Base-by-base conservation (phyloP, 2,329 filamentous ascomycete genomes). In the Fusarium equiseti region DNA sequence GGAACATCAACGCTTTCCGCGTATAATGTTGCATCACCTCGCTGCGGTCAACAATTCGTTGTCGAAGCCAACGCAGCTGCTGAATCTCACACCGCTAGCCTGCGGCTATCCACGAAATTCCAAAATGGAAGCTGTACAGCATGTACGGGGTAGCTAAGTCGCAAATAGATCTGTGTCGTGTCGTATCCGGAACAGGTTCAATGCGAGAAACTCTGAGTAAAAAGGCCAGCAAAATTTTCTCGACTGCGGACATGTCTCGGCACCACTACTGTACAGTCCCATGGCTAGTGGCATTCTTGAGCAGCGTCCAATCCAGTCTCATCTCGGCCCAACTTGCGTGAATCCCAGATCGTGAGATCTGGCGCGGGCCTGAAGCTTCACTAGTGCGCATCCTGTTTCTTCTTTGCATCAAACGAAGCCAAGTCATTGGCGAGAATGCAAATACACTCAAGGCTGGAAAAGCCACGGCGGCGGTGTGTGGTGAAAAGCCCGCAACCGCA, bases 291-390 rank as follows among this genome's bases (percentile, higher is more conserved):
- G 31, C 53, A 60, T 52, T 57, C 43, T 46, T 40, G 31, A 70
- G 50, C 44, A 66, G 38, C 52, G 13, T 52, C 53, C 50, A 61
- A 52, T 62, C 46, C 46, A 49, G 38, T 60, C 31, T 46, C 62
- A 62, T 69, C 70, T 71, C 66, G 70, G 71, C 59, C 66, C 44
- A 72, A 67, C 60, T 61, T 66, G 55, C 10, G 61, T 50, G 52
- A 60, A 66, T 72, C 63, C 65, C 31, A 75, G 73, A 75, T 75
- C 71, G 60, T 48, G 59, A 63, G 73, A 75, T 75, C 73, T 66
- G 60, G 38, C 49, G 43, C 44, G 58, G 58, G 59, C 24, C 60
- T 69, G 59, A 65, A 72, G 60, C 66, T 26, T 60, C 65, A 55
- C 60, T 72, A 72, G 68, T 59, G 57, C 53, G 59, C 57, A 70